A percentile compares a stretch with the other conserved stretches of the same genome.
These are phyloP conservation scores for Alternaria viburni DNA, from an alignment of 2,329 filamentous ascomycete species.

Conservation along the genomic window DNA sequence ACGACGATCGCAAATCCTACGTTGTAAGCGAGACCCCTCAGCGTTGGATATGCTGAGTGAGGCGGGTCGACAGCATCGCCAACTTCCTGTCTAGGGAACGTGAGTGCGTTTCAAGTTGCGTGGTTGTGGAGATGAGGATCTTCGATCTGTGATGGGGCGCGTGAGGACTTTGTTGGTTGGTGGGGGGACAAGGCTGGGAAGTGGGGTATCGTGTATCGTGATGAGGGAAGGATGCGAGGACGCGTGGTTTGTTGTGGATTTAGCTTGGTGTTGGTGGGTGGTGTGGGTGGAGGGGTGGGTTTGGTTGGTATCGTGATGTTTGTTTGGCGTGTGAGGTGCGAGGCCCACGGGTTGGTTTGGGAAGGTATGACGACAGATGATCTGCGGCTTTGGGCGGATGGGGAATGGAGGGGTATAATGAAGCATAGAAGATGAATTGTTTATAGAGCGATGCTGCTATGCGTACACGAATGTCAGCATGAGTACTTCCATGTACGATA, in stretches of 20 bases:
- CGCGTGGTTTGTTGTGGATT: background rate
- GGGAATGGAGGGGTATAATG: too few relatives aligned
- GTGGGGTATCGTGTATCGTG: slow-evolving; percentile 2
- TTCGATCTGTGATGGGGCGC: background rate
- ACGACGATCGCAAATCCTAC: background rate
- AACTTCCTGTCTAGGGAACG: background rate
- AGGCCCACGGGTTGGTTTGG: background rate
- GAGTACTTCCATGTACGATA: too few relatives aligned
- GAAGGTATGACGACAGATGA: slow-evolving; percentile 10
- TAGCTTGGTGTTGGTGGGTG: background rate
- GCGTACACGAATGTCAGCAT: too few relatives aligned
- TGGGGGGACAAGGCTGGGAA: background rate
- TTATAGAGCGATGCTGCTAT: too few relatives aligned
- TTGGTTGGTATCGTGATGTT: background rate
- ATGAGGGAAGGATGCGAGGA: background rate
- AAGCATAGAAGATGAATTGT: too few relatives aligned
- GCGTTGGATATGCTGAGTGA: background rate
- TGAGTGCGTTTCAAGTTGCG: background rate
- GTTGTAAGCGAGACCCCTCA: background rate
- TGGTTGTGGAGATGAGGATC: background rate
- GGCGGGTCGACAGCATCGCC: background rate
- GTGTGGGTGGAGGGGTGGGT: background rate
- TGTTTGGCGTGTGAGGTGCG: background rate
- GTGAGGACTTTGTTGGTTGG: background rate
- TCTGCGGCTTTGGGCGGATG: background rate